phyloP scores from a whole-genome alignment of 331 rosid species.

The Malus hybrid region DNA sequence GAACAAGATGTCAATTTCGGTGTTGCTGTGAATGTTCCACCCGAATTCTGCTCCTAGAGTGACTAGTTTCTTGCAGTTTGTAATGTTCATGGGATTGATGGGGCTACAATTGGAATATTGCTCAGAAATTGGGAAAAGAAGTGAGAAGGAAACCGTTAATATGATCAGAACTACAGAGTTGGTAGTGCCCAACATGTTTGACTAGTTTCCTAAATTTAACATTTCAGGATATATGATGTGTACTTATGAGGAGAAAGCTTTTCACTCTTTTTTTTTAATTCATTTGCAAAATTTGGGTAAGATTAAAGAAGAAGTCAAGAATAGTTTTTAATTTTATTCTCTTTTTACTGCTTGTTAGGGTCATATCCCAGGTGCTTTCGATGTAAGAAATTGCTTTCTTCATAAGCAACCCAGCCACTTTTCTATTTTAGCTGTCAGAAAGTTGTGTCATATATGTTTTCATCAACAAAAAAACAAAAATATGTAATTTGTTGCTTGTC shows the following conservation, averaged over 20 bases:
- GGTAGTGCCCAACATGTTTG: constrained; percentile 16
- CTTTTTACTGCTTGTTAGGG: not conserved
- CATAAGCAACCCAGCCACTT: not conserved
- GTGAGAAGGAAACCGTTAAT: constrained; percentile 15
- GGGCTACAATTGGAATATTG: not conserved
- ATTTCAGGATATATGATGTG: not conserved
- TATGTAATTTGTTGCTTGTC: not conserved
- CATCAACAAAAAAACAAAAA: not conserved
- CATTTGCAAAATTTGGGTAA: not conserved
- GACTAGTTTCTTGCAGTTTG: constrained; percentile 43
- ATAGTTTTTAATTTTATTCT: not conserved
- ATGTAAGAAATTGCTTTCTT: not conserved
- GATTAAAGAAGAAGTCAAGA: constrained; percentile 5
- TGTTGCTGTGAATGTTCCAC: constrained; percentile 29
- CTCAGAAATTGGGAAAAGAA: constrained; percentile 1
- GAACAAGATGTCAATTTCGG: constrained; percentile 30
- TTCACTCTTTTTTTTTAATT: not conserved
- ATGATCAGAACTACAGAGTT: not conserved
- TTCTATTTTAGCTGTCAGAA: not conserved
- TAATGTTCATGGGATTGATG: constrained; percentile 6
- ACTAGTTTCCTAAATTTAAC: not conserved
- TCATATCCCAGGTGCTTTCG: not conserved
- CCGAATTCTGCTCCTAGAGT: constrained; percentile 57
- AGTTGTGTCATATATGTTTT: no score
- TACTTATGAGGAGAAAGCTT: not conserved